phyloP scores from a whole-genome alignment of 306 rosid genomes.

The Gastrolobium bilobum region DNA sequence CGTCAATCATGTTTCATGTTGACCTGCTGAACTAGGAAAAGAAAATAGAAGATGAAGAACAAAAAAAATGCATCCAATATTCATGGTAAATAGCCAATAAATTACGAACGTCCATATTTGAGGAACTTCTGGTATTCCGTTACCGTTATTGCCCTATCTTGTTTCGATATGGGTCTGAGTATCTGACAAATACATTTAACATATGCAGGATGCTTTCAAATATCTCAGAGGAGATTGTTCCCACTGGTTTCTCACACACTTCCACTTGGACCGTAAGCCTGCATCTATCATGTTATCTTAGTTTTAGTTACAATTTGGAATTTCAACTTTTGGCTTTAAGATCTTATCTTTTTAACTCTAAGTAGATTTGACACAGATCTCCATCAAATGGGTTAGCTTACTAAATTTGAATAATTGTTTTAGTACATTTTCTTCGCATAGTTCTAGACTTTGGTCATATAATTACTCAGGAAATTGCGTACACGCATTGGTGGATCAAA shows the following conservation, averaged over 20 bases:
- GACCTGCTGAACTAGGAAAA: conserved; percentile 33
- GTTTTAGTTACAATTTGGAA: neutral
- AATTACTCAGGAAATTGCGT: neutral
- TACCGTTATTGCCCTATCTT: neutral
- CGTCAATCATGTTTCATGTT: conserved; percentile 36
- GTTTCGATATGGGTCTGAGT: conserved; percentile 31
- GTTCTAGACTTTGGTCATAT: conserved; percentile 29
- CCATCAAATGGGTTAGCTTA: conserved; percentile 9
- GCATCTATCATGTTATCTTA: neutral
- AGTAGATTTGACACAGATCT: conserved; percentile 14
- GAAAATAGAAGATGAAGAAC: neutral
- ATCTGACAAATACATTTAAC: conserved; percentile 44
- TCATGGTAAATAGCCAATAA: conserved; percentile 4
- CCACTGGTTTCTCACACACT: conserved; percentile 97
- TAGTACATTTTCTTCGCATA: neutral
- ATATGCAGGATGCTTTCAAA: conserved; percentile 91
- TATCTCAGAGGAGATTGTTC: conserved; percentile 92
- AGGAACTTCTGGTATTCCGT: conserved; percentile 31
- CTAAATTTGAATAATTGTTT: conserved; percentile 11
- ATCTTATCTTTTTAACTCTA: neutral
- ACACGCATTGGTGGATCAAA: neutral
- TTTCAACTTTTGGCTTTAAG: conserved; percentile 22
- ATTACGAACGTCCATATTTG: conserved; percentile 1
- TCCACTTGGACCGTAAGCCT: conserved; percentile 97
- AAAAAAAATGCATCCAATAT: neutral